Percentiles rank a stretch among this genome's conserved stretches.
Evolutionary conservation across 768 basidiomycete genomes (phyloP).

Genomic region (Boletus tylopilopsis): DNA sequence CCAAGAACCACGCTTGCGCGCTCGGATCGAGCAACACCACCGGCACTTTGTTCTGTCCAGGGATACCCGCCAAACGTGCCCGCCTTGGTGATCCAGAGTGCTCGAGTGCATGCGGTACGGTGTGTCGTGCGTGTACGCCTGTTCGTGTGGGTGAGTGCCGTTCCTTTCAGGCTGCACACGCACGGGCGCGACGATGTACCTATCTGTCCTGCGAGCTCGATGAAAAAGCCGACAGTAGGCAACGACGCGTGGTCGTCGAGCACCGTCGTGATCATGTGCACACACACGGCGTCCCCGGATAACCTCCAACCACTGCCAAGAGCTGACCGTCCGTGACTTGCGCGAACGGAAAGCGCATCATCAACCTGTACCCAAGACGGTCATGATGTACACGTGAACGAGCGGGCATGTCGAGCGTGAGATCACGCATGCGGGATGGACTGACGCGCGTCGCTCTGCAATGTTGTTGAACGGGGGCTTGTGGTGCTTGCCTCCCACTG

Average conservation of each 20-base stretch:
- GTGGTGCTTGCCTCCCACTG: slow-evolving; percentile 21
- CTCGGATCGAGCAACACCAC: slow-evolving; percentile 2
- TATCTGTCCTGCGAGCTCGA: slow-evolving; percentile 8
- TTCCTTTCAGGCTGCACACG: background rate
- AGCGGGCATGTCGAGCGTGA: background rate
- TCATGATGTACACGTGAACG: no score
- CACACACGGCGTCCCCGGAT: slow-evolving; percentile 2
- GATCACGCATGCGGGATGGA: background rate
- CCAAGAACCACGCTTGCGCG: slow-evolving; percentile 15
- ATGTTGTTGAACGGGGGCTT: no score
- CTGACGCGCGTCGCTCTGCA: no score
- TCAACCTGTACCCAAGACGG: background rate
- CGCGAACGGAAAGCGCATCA: slow-evolving; percentile 3
- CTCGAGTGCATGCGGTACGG: slow-evolving; percentile 1
- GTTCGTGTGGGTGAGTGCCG: background rate
- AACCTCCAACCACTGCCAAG: background rate
- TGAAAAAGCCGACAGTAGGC: slow-evolving; percentile 11
- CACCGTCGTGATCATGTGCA: slow-evolving; percentile 15
- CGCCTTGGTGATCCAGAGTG: slow-evolving; percentile 16
- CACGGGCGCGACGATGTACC: slow-evolving; percentile 8
- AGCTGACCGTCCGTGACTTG: slow-evolving; percentile 13
- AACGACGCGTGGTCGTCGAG: slow-evolving; percentile 11
- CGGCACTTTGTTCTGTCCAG: slow-evolving; percentile 16
- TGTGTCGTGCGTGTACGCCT: background rate
- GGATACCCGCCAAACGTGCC: slow-evolving; percentile 20